These are phyloP conservation scores for Magnolia sinica DNA, from an alignment of 164 flowering plant genomes.

Conservation along the genomic window DNA sequence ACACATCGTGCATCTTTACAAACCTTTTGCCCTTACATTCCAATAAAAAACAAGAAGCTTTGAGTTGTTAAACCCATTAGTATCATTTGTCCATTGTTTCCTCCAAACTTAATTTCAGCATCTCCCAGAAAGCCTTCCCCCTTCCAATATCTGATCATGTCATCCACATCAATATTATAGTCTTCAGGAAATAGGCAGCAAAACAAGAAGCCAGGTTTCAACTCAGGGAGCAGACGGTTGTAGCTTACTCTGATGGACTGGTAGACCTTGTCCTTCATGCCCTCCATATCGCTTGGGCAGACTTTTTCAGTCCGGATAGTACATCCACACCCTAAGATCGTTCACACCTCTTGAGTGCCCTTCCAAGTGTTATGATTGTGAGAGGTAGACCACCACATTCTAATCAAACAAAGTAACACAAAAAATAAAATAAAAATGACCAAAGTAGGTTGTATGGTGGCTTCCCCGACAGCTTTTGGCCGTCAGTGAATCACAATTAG, in stretches of 20 bases:
- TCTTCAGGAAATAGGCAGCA: slow-evolving; percentile 23
- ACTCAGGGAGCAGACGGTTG: slow-evolving; percentile 10
- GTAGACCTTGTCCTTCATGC: slow-evolving; percentile 9
- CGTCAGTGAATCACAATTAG: too few species aligned
- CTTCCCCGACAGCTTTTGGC: too few species aligned
- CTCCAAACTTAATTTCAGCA: neutral
- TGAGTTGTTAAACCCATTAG: neutral
- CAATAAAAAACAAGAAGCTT: slow-evolving; percentile 7
- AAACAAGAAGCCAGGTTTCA: slow-evolving; percentile 14
- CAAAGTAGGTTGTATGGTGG: too few species aligned
- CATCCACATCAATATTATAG: neutral
- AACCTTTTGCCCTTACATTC: neutral
- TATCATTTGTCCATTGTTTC: neutral
- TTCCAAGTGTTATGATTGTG: too few species aligned
- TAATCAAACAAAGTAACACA: too few species aligned
- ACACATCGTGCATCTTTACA: slow-evolving; percentile 12
- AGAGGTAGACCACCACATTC: too few species aligned
- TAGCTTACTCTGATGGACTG: slow-evolving; percentile 14
- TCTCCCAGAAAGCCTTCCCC: neutral
- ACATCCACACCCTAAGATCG: too few species aligned
- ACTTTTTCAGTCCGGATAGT: too few species aligned
- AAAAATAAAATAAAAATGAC: too few species aligned
- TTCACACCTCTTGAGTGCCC: too few species aligned
- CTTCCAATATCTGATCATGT: neutral
- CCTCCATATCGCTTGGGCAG: slow-evolving; percentile 5